These are phyloP conservation scores for Stagonosporopsis tanaceti DNA, from an alignment of 2,329 filamentous ascomycete species.

Conservation along the genomic window DNA sequence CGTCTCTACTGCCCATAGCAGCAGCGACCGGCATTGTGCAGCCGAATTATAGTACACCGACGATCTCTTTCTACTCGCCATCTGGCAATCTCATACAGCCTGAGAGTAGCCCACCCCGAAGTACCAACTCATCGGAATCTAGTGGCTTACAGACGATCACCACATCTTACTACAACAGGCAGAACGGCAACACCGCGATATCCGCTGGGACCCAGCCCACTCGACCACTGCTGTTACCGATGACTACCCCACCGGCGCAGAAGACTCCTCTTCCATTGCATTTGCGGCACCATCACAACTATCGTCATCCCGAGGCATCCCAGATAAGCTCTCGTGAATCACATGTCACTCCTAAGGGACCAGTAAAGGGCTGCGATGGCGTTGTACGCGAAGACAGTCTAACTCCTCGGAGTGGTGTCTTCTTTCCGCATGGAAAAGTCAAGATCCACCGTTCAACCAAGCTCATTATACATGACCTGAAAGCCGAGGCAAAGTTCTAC, in stretches of 20 bases:
- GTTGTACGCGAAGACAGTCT: slow-evolving; percentile 33
- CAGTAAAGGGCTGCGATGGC: slow-evolving; percentile 41
- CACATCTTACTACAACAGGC: slow-evolving; percentile 23
- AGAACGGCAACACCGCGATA: background rate
- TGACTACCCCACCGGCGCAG: slow-evolving; percentile 30
- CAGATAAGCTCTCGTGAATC: slow-evolving; percentile 27
- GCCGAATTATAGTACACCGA: slow-evolving; percentile 36
- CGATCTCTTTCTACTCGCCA: slow-evolving; percentile 45
- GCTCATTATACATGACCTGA: slow-evolving; percentile 19
- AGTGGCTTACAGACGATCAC: slow-evolving; percentile 12
- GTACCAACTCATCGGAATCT: slow-evolving; percentile 18
- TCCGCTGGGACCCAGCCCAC: background rate
- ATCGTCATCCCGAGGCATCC: slow-evolving; percentile 23
- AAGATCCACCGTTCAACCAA: slow-evolving; percentile 10
- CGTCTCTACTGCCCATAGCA: slow-evolving; percentile 48
- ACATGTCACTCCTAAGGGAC: slow-evolving; percentile 16
- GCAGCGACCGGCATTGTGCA: slow-evolving; percentile 47
- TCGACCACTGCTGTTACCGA: slow-evolving; percentile 31
- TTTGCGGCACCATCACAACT: slow-evolving; percentile 34
- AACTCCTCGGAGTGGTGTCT: slow-evolving; percentile 24
- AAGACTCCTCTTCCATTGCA: slow-evolving; percentile 33
- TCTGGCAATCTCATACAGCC: slow-evolving; percentile 46
- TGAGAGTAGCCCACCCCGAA: slow-evolving; percentile 27
- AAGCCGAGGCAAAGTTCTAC: slow-evolving; percentile 23
- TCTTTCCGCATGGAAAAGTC: slow-evolving; percentile 3